Evolutionary conservation across 2,329 filamentous ascomycete species (phyloP).

Genomic region (Coniochaeta sp.): DNA sequence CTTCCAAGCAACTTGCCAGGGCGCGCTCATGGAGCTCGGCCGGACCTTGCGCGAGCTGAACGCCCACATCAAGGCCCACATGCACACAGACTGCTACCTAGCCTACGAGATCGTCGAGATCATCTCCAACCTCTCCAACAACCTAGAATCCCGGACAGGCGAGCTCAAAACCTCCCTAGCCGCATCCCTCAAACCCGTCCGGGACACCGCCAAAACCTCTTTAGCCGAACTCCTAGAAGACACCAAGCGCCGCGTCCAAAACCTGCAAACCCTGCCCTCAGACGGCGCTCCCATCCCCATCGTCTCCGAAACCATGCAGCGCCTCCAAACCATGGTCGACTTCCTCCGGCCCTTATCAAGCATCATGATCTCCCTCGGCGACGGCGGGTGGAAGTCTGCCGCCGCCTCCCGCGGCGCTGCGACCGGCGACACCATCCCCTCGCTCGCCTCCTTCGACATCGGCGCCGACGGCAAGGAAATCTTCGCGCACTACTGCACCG

Average conservation of each 20-base stretch:
- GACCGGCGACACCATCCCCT: slow-evolving; percentile 58
- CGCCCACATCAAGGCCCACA: slow-evolving; percentile 75
- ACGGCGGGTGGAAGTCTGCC: slow-evolving; percentile 75
- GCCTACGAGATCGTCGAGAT: slow-evolving; percentile 95
- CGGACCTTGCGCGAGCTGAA: slow-evolving; percentile 86
- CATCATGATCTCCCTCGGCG: slow-evolving; percentile 85
- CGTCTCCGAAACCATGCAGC: slow-evolving; percentile 77
- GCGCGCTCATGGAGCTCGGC: slow-evolving; percentile 72
- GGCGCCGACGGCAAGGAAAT: slow-evolving; percentile 82
- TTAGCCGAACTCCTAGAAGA: slow-evolving; percentile 80
- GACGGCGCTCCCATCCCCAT: slow-evolving; percentile 75
- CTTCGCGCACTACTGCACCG: slow-evolving; percentile 81
- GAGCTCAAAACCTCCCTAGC: slow-evolving; percentile 79
- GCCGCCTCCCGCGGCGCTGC: slow-evolving; percentile 44
- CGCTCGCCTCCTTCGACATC: slow-evolving; percentile 75
- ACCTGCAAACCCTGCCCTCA: slow-evolving; percentile 60
- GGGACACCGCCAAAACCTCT: slow-evolving; percentile 85
- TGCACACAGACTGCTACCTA: slow-evolving; percentile 87
- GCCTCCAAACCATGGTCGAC: slow-evolving; percentile 77
- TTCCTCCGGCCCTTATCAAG: slow-evolving; percentile 82
- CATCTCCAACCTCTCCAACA: slow-evolving; percentile 70
- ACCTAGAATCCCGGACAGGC: slow-evolving; percentile 74
- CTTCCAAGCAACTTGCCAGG: slow-evolving; percentile 71
- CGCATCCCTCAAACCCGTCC: slow-evolving; percentile 79
- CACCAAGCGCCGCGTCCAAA: slow-evolving; percentile 61